Conservation (phyloP, 2,329 filamentous ascomycete species). For the Periconia digitata region DNA sequence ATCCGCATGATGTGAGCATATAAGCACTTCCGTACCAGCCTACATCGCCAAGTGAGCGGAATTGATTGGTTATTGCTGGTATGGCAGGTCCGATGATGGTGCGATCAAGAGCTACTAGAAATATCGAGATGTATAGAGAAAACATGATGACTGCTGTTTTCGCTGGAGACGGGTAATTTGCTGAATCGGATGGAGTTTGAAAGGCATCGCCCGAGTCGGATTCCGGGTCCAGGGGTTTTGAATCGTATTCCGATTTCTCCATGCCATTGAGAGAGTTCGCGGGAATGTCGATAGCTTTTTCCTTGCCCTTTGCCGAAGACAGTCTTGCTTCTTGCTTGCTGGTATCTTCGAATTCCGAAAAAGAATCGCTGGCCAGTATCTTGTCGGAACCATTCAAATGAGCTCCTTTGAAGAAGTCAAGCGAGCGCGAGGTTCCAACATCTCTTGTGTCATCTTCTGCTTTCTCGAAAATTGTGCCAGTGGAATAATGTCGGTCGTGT, state of each 20-base stretch:
- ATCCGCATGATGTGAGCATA: constrained; percentile 42
- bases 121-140: constrained; percentile 36
- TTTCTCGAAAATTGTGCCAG: constrained; percentile 8
- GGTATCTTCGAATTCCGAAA: background rate
- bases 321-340: constrained; percentile 8
- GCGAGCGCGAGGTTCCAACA: constrained; percentile 8
- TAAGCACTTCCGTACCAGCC: constrained; percentile 48
- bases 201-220: background rate
- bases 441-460: background rate
- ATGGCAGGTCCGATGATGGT: constrained; percentile 52
- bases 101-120: constrained; percentile 41
- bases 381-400: constrained; percentile 7
- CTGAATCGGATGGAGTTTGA: background rate
- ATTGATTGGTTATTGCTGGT: constrained; percentile 49
- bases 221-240: constrained; percentile 12
- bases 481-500: constrained; percentile 6
- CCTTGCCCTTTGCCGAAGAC: constrained; percentile 3
- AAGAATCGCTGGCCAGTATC: background rate
- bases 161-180: constrained; percentile 22
- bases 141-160: constrained; percentile 33
- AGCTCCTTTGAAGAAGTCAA: constrained; percentile 5
- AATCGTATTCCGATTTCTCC: constrained; percentile 11
- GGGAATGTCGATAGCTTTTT: constrained; percentile 8
- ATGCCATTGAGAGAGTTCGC: constrained; percentile 13
- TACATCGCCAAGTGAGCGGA: constrained; percentile 45